Percentiles rank a stretch among this genome's conserved stretches.
These are phyloP conservation scores for Coccinonectria pachysandricola DNA, from an alignment of 2,329 filamentous ascomycete species.

Conservation along the genomic window DNA sequence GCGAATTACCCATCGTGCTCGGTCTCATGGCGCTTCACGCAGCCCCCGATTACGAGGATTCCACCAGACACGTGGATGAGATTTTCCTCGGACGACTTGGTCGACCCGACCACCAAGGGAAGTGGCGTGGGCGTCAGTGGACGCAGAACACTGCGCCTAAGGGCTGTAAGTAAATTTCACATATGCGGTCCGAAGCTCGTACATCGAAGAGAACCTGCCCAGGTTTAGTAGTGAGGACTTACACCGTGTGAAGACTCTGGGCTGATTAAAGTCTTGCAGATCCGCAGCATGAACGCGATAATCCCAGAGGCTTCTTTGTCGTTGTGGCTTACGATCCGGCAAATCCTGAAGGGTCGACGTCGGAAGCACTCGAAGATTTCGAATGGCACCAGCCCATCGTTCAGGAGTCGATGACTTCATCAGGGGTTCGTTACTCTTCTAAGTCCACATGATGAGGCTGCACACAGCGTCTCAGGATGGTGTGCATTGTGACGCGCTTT, in stretches of 20 bases:
- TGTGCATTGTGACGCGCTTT: too few relatives aligned
- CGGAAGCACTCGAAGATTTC: constrained; percentile 13
- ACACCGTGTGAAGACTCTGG: too few relatives aligned
- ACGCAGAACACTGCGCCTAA: constrained; percentile 6
- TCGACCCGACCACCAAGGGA: constrained; percentile 6
- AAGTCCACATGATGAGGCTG: too few relatives aligned
- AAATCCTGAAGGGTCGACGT: constrained; percentile 19
- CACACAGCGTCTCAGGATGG: too few relatives aligned
- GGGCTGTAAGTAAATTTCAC: constrained; percentile 23
- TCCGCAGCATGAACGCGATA: constrained; percentile 13
- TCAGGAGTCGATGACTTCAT: too few relatives aligned
- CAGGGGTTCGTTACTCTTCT: too few relatives aligned
- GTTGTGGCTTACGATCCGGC: constrained; percentile 23
- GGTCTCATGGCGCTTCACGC: constrained; percentile 29
- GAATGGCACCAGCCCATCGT: constrained; percentile 19
- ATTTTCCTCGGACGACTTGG: constrained; percentile 16
- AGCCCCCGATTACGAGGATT: too few relatives aligned
- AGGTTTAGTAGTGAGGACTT: too few relatives aligned
- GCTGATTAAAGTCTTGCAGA: too few relatives aligned
- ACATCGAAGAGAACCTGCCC: too few relatives aligned
- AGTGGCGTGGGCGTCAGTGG: constrained; percentile 21
- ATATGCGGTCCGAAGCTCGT: too few relatives aligned
- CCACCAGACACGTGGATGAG: constrained; percentile 4
- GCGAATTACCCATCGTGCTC: constrained; percentile 28
- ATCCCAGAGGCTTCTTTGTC: constrained; percentile 24